Evolutionary conservation across 306 rosid species (phyloP), one percentile per base, ranked within the genome.

Genomic region (Quercus aquifolioides): DNA sequence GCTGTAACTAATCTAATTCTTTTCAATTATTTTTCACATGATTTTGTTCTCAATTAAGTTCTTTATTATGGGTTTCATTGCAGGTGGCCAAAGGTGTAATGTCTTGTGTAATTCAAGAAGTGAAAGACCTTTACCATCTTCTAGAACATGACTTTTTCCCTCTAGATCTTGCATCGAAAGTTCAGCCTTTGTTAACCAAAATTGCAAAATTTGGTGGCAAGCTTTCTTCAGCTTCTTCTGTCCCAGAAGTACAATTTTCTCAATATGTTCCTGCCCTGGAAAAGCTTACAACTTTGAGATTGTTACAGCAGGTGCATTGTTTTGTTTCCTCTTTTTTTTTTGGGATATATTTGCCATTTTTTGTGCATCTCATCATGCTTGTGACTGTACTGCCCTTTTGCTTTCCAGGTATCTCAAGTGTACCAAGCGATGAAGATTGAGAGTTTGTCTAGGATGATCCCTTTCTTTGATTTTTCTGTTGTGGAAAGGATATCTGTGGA

Each of bases 61-160:
- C 31, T 38, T 54, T 82, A 21, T 71, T 76, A 17, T 74, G 4
- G 58, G 49, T 23, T 3, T 72, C 58, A 62, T 64, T 74, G 59
- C 79, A 92, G 97, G 91, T 86, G 41, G 79, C 94, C 19, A 96
- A 96, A 88, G 98, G 99, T 65, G 99, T 96, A 49, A 76, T 96
- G 88, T 89, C 96, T 80, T 93, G 98, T 84, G 94, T 93, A 69
- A 88, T 89, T 73, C 99, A 91, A 90, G 99, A 96, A 88, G 96
- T 96, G 62, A 96, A 96, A 79, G 99, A 93, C 85, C 89, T 96
- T 59, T 91, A 87, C 88, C 84, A 91, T 87, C 94, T 91, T 59
- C 51, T 96, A 82, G 99, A 96, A 80, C 94, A 93, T 79, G 99
- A 96, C 33, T 89, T 93, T 85, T 78, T 83, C 26, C 96, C 99